Conservation (phyloP, 2,329 filamentous ascomycete species). For the Ilyonectria robusta region DNA sequence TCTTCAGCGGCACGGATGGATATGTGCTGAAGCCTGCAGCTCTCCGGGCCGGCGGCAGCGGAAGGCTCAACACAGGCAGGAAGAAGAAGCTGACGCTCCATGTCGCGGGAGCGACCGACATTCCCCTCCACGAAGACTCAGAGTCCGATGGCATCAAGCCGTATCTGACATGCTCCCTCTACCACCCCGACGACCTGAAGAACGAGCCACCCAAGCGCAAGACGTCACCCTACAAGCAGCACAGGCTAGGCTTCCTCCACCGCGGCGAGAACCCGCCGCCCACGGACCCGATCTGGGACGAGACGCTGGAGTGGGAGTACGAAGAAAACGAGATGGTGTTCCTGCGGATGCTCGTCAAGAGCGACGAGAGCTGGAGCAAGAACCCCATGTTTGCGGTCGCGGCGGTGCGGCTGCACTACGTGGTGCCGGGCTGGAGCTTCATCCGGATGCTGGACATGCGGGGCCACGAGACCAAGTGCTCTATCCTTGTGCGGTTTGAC, state of each 20-base stretch:
- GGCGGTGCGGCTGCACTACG: conserved; percentile 72
- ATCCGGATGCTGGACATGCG: conserved; percentile 76
- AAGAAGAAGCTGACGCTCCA: conserved; percentile 69
- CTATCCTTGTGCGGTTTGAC: conserved; percentile 73
- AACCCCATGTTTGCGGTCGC: conserved; percentile 75
- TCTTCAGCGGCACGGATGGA: conserved; percentile 76
- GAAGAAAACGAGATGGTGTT: conserved; percentile 77
- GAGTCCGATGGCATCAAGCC: conserved; percentile 70
- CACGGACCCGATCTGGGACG: conserved; percentile 76
- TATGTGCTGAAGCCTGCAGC: conserved; percentile 76
- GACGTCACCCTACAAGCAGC: conserved; percentile 72
- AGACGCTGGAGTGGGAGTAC: conserved; percentile 77
- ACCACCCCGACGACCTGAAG: conserved; percentile 68
- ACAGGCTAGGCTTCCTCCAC: conserved; percentile 69
- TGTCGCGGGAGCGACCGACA: conserved; percentile 73
- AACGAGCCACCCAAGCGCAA: conserved; percentile 71
- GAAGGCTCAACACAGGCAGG: conserved; percentile 61
- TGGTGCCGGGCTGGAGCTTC: conserved; percentile 72
- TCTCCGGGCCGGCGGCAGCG: conserved; percentile 69
- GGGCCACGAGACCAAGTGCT: conserved; percentile 74
- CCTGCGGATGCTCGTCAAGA: conserved; percentile 76
- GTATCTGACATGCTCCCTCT: conserved; percentile 75
- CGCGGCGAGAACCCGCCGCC: conserved; percentile 69
- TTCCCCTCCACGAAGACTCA: conserved; percentile 67
- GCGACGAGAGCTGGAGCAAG: conserved; percentile 72